Evolutionary conservation across 2,329 filamentous ascomycete species (phyloP).

Genomic region (Tolypocladium endophyticum): DNA sequence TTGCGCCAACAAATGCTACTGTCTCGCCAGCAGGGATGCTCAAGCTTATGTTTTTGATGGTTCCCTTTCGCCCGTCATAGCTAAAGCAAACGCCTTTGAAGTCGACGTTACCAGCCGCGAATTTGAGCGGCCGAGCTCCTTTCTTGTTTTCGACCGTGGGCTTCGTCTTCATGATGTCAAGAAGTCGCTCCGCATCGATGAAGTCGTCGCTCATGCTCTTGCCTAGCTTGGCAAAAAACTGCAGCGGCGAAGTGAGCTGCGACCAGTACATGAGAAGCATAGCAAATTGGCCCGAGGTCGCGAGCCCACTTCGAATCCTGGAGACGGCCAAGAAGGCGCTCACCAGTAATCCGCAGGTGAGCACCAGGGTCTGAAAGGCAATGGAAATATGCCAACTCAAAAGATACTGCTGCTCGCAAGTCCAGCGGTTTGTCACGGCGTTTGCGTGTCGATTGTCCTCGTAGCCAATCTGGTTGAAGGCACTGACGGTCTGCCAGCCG

Average conservation of each 20-base stretch:
- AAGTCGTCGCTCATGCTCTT: slow-evolving; percentile 46
- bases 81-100: slow-evolving; percentile 47
- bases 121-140: slow-evolving; percentile 36
- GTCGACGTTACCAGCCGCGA: slow-evolving; percentile 40
- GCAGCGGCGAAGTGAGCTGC: slow-evolving; percentile 59
- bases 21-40: slow-evolving; percentile 40
- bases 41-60: slow-evolving; percentile 44
- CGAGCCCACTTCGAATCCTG: slow-evolving; percentile 51
- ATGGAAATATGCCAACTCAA: slow-evolving; percentile 39
- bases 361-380: slow-evolving; percentile 48
- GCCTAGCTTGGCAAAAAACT: slow-evolving; percentile 53
- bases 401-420: slow-evolving; percentile 24
- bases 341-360: slow-evolving; percentile 60
- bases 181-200: slow-evolving; percentile 45
- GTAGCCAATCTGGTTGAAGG: slow-evolving; percentile 48
- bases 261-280: slow-evolving; percentile 65
- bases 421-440: slow-evolving; percentile 33
- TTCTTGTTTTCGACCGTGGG: slow-evolving; percentile 43
- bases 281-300: slow-evolving; percentile 57
- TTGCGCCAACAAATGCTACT: slow-evolving; percentile 49
- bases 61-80: slow-evolving; percentile 48
- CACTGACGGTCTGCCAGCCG: slow-evolving; percentile 48
- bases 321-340: slow-evolving; percentile 50
- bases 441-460: slow-evolving; percentile 43
- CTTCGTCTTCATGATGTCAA: slow-evolving; percentile 48